phyloP scores from a whole-genome alignment of 2,329 filamentous ascomycete species.

The Diplodia intermedia region DNA sequence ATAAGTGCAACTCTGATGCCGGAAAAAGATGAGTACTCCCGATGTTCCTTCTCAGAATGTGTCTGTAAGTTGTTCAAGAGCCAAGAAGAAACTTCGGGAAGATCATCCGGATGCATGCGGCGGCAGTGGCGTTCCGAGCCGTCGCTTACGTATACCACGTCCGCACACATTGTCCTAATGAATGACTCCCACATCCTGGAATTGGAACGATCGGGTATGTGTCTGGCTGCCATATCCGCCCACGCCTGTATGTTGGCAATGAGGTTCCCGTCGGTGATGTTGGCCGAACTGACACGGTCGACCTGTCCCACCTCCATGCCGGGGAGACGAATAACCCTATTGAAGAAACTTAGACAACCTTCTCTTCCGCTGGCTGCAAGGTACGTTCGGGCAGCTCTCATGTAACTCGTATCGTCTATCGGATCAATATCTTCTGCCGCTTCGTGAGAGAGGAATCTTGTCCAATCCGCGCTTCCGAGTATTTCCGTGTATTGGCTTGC shows the following conservation, averaged over 20 bases:
- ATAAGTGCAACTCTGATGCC: not conserved
- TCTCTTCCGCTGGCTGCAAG: too few relatives aligned
- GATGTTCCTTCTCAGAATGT: not conserved
- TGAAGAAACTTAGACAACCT: too few relatives aligned
- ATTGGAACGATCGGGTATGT: not conserved
- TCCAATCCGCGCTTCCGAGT: too few relatives aligned
- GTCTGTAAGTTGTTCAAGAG: rapidly evolving
- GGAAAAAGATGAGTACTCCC: not conserved
- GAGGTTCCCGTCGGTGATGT: not conserved
- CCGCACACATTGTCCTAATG: not conserved
- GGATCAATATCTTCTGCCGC: too few relatives aligned
- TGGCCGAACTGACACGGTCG: not conserved
- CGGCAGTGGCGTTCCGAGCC: not conserved
- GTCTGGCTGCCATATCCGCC: not conserved
- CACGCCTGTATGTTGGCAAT: not conserved
- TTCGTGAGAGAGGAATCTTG: too few relatives aligned
- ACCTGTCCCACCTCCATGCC: not conserved
- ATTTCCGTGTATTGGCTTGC: too few relatives aligned
- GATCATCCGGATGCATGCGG: not conserved
- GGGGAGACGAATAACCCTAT: not conserved
- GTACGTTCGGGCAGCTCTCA: too few relatives aligned
- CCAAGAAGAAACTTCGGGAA: not conserved
- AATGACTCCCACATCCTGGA: not conserved
- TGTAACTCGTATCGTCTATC: too few relatives aligned
- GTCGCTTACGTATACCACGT: not conserved